Evolutionary conservation across 2,329 filamentous ascomycete genomes (phyloP), one percentile per base, ranked within the genome.

Genomic region (Hypoxylon sp.): DNA sequence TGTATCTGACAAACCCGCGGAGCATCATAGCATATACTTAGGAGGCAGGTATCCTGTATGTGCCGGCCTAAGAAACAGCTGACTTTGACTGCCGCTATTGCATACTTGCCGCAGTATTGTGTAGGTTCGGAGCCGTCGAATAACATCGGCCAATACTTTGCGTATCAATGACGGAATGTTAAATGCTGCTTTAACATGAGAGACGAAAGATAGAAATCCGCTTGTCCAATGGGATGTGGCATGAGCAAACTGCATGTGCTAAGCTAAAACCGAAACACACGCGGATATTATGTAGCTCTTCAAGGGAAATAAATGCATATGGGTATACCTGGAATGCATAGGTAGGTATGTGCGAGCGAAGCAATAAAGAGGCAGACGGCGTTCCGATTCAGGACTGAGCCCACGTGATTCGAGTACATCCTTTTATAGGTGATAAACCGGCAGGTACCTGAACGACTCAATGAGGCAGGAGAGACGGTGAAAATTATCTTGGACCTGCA

Each of bases 351-450:
- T 46, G 27, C 35, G 24, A 32, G 24, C 24, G 24, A 27, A 44
- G 57, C 39, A 32, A 35, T 10, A 21, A 51, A 42, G n/a, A n/a
- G 15, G 39, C 17, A 15, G 39, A 32, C 10, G 21, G 54, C 6
- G 13, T 35, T 56, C 56, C 31, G 52, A 61, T 58, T 62, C 46
- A 64, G 62, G 62, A 62, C 29, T 56, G 39, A 13, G 31, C 19
- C 53, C 67, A 66, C 67, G 62, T 69, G 63, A 67, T 67, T 48
- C 13, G 39, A 13, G n/a, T 57, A 48, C 51, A 63, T 31, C 47
- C 39, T 60, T 67, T 61, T 19, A 67, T 63, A 60, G 39, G n/a
- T 44, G 19, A 44, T 44, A 19, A 21, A 21, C 39, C 39, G 39
- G 39, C 17, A 44, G 39, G 51, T 35, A 64, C 32, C 48, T 32